Base-by-base conservation (phyloP, 345 rosid genomes). In the Turnera subulata region DNA sequence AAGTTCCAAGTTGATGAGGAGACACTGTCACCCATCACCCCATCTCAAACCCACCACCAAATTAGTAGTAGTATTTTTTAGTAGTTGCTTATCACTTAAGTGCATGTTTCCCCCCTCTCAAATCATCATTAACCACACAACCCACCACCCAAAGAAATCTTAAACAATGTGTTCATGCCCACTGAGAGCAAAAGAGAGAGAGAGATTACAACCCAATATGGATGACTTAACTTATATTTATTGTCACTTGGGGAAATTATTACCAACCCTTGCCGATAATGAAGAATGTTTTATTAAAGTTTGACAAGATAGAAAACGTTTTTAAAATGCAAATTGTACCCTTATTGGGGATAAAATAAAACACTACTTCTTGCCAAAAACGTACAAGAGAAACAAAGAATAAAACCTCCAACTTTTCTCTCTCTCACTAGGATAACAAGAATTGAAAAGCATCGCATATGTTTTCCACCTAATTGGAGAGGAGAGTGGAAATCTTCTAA, bases 11-110 rank as follows among this genome's bases (percentile, higher is more conserved):
- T 51, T 9, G 11, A 29, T 29, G 5, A 29, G 5, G 35, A 8
- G 18, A 45, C 39, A 19, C 29, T 46, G 60, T 46, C 66, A 44
- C 33, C 44, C 38, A 38, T 51, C 17, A 38, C 22, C 35, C 50
- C 46, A 63, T 37, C 60, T 60, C 50, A 40, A 60, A 35, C 43
- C 70, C 67, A 64, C 50, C 56, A 19, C 50, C 56, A 19, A 11
- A 23, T 40, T n/a, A n/a, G n/a, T n/a, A n/a, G 14, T 40, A 10
- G 4, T 40, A 12, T 12, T 40, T 40, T 40, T 40, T 5, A 35
- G 11, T 5, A 40, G n/a, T 40, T 40, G 14, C 6, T 40, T 12
- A 2, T 10, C n/a, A 15, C n/a, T 40, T 35, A 40, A 40, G 45
- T 40, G 45, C 9, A 40, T 15, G 35, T 29, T 29, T 29, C 35